phyloP scores from a whole-genome alignment of 2,329 filamentous ascomycete genomes.

The Metarhizium humberi region DNA sequence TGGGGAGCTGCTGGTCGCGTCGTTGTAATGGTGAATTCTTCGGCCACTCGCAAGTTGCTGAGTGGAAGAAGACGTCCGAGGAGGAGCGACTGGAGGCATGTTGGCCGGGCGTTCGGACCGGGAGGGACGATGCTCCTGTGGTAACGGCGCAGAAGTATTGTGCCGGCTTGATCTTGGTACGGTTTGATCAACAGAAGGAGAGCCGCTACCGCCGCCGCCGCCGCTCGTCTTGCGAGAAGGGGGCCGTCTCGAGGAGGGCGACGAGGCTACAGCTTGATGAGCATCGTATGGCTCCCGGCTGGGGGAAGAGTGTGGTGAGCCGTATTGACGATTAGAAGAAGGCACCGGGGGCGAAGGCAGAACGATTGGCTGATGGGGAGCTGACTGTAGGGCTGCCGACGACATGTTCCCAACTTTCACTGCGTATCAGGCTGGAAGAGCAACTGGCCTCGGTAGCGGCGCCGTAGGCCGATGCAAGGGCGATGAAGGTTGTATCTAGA shows the following conservation, averaged over 20 bases:
- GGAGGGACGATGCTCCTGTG: slow-evolving; percentile 33
- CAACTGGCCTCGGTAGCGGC: slow-evolving; percentile 4
- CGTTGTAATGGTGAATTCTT: slow-evolving; percentile 34
- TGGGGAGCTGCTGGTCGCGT: slow-evolving; percentile 33
- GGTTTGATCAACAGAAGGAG: slow-evolving; percentile 24
- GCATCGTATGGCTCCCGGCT: slow-evolving; percentile 49
- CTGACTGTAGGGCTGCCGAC: slow-evolving; percentile 54
- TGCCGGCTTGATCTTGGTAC: slow-evolving; percentile 37
- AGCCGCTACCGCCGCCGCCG: slow-evolving; percentile 22
- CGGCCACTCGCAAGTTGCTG: slow-evolving; percentile 33
- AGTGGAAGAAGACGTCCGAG: slow-evolving; percentile 75
- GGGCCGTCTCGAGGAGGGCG: slow-evolving; percentile 44
- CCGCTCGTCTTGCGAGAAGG: slow-evolving; percentile 43
- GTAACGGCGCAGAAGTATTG: slow-evolving; percentile 32
- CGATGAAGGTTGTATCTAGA: not conserved
- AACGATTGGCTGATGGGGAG: slow-evolving; percentile 44
- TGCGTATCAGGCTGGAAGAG: slow-evolving; percentile 4
- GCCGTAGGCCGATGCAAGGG: not conserved
- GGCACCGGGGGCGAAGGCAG: slow-evolving; percentile 40
- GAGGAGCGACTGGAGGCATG: slow-evolving; percentile 56
- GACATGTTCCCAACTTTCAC: slow-evolving; percentile 23
- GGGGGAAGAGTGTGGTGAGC: slow-evolving; percentile 41
- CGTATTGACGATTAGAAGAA: slow-evolving; percentile 41
- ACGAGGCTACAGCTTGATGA: slow-evolving; percentile 35
- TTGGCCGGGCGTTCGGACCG: slow-evolving; percentile 45